Evolutionary conservation across 208 protist species (phyloP).

Genomic region (Trypanosoma cruzi): DNA sequence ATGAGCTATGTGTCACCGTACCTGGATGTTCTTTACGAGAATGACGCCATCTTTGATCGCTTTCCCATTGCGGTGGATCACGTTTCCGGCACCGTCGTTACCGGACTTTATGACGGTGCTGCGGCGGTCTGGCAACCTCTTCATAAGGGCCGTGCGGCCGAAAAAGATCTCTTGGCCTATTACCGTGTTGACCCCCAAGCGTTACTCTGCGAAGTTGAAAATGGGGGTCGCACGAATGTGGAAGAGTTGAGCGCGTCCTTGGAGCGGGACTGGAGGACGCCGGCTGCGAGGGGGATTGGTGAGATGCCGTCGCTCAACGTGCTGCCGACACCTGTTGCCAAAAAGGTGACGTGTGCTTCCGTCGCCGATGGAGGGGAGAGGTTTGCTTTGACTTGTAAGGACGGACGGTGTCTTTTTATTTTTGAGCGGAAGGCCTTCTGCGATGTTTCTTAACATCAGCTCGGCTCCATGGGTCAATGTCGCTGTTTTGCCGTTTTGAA

Average conservation of each 20-base stretch:
- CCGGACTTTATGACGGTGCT: conserved; percentile 83
- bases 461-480: background rate
- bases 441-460: too few relatives aligned
- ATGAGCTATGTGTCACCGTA: conserved; percentile 75
- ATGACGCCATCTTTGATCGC: conserved; percentile 87
- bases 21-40: conserved; percentile 76
- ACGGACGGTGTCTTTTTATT: conserved; percentile 67
- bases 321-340: conserved; percentile 73
- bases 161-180: conserved; percentile 46
- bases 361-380: conserved; percentile 84
- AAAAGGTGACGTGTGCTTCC: conserved; percentile 73
- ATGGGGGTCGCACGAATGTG: conserved; percentile 21
- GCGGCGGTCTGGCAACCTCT: conserved; percentile 90
- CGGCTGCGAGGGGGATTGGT: background rate
- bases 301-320: conserved; percentile 25
- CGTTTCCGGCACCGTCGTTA: conserved; percentile 73
- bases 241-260: conserved; percentile 53
- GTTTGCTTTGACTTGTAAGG: conserved; percentile 79
- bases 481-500: background rate
- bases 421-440: conserved; percentile 52
- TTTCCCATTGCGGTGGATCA: conserved; percentile 84
- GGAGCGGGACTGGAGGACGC: conserved; percentile 35
- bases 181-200: conserved; percentile 70
- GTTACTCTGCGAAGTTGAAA: conserved; percentile 41
- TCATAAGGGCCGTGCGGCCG: conserved; percentile 16